Base-by-base conservation (phyloP, 139 green algal species). In the Raphidocelis subcapitata region DNA sequence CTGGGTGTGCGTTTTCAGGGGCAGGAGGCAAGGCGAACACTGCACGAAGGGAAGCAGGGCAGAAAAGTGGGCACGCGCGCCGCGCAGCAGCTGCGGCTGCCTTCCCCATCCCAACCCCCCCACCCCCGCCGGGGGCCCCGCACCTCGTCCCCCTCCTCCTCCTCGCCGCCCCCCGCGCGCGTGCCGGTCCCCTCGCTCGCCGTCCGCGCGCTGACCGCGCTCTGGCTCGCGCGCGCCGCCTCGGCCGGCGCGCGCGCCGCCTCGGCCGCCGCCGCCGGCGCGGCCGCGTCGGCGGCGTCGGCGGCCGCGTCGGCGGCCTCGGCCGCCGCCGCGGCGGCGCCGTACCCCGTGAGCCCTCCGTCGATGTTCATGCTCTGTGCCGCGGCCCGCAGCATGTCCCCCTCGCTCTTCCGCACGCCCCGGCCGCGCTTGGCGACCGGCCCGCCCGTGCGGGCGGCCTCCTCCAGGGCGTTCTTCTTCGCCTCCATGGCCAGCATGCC, bases 101-200 rank as follows among this genome's bases (percentile, higher is more conserved):
- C 16, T 20, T 15, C 12, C 12, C 14, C 46, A 12, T 23, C 46
- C 12, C 46, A 54, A 54, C 46, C 46, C 12, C 12, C 46, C 12
- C 14, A 12, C 12, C 14, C 46, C 12, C 46, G 14, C 12, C 14
- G 14, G 15, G 12, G 46, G 46, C 46, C 12, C 46, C 12, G 46
- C 46, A 54, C 46, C 33, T 66, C 67, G 33, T 73, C 67, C 55
- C 65, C 67, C 52, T 74, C 67, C 1, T 55, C 67, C 3, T 74
- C 67, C 41, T 33, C 67, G 24, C 65, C 67, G n/a, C 56, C 67
- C 5, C 67, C 67, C 24, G 57, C 3, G 52, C 51, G 51, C 44
- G 54, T 74, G 8, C 41, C 55, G 5, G 28, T 41, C 24, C 67
- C 65, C 20, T 54, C 57, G 36, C 36, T 41, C 20, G 32, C 62